Percentiles rank a stretch among this genome's conserved stretches.
These are phyloP conservation scores for Leishmania tarentolae DNA, from an alignment of 208 protist species.

Conservation along the genomic window DNA sequence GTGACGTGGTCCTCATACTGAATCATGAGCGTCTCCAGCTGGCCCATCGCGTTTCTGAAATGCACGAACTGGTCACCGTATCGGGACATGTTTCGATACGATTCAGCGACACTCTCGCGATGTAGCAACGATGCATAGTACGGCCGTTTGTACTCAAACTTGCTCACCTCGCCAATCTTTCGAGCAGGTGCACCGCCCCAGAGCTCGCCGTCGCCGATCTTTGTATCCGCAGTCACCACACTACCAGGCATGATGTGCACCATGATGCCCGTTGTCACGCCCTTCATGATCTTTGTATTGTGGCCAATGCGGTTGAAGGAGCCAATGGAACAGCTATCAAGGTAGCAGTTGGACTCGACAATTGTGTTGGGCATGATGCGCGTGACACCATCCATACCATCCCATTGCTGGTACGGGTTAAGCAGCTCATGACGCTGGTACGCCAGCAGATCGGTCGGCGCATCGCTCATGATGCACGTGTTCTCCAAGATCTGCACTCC, in stretches of 20 bases:
- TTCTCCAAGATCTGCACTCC: conserved; percentile 89
- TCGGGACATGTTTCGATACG: conserved; percentile 85
- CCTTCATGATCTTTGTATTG: conserved; percentile 90
- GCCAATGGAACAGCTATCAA: conserved; percentile 89
- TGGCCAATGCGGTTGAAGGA: conserved; percentile 89
- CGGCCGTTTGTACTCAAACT: conserved; percentile 88
- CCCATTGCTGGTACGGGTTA: conserved; percentile 92
- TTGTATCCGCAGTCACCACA: conserved; percentile 79
- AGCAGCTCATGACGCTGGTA: conserved; percentile 85
- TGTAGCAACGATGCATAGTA: conserved; percentile 83
- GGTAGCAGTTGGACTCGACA: conserved; percentile 87
- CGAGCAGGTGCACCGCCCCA: conserved; percentile 87
- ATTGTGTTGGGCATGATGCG: conserved; percentile 86
- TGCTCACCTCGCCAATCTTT: conserved; percentile 84
- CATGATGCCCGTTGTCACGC: conserved; percentile 88
- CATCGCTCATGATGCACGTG: conserved; percentile 88
- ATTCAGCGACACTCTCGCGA: conserved; percentile 72
- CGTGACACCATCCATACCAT: conserved; percentile 81
- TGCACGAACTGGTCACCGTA: conserved; percentile 89
- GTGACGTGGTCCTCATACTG: conserved; percentile 76
- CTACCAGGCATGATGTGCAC: conserved; percentile 89
- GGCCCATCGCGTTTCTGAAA: conserved; percentile 73
- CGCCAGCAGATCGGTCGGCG: conserved; percentile 74
- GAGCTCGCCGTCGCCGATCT: conserved; percentile 84
- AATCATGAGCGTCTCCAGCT: conserved; percentile 84